phyloP scores from a whole-genome alignment of 1,284 basidiomycete species.

The Ceratobasidium sp. region DNA sequence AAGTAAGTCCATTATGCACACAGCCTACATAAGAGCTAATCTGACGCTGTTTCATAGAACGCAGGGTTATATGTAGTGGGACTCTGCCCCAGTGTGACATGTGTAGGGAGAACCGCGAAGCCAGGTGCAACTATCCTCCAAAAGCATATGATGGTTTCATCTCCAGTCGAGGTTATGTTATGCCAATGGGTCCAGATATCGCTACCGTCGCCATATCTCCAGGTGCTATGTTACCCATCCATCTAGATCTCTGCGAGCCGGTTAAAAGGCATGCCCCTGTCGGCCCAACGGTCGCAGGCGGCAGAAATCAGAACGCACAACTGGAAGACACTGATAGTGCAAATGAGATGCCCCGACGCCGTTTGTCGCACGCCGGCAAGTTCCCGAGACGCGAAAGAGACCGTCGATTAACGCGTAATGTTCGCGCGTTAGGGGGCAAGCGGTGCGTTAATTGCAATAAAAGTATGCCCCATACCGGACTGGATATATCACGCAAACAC shows the following conservation, averaged over 20 bases:
- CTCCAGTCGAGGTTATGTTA: constrained; percentile 43
- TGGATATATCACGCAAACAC: constrained; percentile 15
- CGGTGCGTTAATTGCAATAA: constrained; percentile 44
- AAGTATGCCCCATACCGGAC: constrained; percentile 36
- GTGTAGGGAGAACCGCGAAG: constrained; percentile 38
- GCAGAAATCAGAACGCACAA: constrained; percentile 22
- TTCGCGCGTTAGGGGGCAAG: constrained; percentile 24
- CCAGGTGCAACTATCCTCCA: constrained; percentile 42
- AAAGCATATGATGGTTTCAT: constrained; percentile 40
- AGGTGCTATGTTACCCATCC: constrained; percentile 27
- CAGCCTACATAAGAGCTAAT: constrained; percentile 2
- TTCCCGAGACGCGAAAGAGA: background rate
- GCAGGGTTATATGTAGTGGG: constrained; percentile 41
- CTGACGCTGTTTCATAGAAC: constrained; percentile 17
- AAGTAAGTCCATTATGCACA: constrained; percentile 27
- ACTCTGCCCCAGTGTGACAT: constrained; percentile 44
- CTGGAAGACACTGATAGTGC: constrained; percentile 30
- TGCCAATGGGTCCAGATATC: constrained; percentile 44
- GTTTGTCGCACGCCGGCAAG: constrained; percentile 33
- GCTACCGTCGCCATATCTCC: constrained; percentile 35
- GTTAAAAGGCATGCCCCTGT: constrained; percentile 41
- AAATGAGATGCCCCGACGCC: constrained; percentile 30
- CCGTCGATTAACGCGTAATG: background rate
- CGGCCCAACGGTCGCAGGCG: constrained; percentile 13
- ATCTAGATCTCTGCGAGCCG: constrained; percentile 25